Base-by-base conservation (phyloP, 805 yeast species). In the Lachancea quebecensis region DNA sequence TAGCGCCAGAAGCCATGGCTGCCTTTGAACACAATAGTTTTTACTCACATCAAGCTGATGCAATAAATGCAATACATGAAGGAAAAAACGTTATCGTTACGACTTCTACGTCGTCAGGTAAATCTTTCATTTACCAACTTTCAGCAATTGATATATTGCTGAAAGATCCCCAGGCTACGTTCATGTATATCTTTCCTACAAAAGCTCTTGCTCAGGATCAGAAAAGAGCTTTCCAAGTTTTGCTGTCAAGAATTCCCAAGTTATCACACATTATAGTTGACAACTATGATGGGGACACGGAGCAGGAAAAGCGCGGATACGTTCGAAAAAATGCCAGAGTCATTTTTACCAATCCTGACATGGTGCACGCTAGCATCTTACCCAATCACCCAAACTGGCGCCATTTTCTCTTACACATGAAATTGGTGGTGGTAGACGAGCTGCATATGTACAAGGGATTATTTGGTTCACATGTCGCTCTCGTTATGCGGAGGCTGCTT, bases 171-270 rank as follows among this genome's bases (percentile, higher is more conserved):
- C 67, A 66, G 29, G 56, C 68, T 1, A 85, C 95, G 0, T 85
- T 96, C 9, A 71, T 95, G 70, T 89, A 85, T 55, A 81, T 93
- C 10, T 93, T 93, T 56, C 99, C 99, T 2, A 93, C 99, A 0
- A 93, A 93, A 59, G 99, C 99, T 0, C 70, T 93, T 42, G 98
- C 99, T 0, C 99, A 93, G 59, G 99, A 93, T 69, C 99, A 93
- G 64, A 82, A 82, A 56, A 70, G 95, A 50, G 80, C 95, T n/a
- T 67, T 93, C 45, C 72, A 73, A 40, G 79, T 75, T 17, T 65
- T 85, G 10, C 65, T 83, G 37, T 64, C 71, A 5, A 66, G 66
- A 32, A 72, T 85, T 41, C 78, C 79, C 0, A 64, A 65, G 10
- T 52, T 71, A 2, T 56, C 62, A 2, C 68, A 69, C 14, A 67